phyloP scores from a whole-genome alignment of 202 grass and related monocot genomes.

The Brachypodium distachyon region DNA sequence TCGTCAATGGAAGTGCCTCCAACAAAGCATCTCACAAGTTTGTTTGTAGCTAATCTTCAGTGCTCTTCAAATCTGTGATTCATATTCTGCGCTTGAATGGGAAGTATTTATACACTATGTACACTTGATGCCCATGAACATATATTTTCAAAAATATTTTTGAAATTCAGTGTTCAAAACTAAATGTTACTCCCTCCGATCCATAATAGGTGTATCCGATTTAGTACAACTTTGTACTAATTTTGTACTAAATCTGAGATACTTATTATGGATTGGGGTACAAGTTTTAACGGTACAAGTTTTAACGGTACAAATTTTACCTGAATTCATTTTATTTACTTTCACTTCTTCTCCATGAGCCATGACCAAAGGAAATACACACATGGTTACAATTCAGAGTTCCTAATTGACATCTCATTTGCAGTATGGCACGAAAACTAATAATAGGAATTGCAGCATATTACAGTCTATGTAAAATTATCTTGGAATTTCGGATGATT shows the following conservation, averaged over 20 bases:
- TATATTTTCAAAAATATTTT: neutral
- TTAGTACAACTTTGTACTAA: too few relatives aligned
- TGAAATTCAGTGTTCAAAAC: neutral
- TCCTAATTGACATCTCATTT: neutral
- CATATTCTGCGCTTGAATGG: neutral
- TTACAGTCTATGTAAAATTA: neutral
- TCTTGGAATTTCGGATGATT: conserved; percentile 38
- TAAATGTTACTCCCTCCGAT: too few relatives aligned
- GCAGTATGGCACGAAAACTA: neutral
- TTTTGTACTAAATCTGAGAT: too few relatives aligned
- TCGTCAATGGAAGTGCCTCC: neutral
- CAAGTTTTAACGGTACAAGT: too few relatives aligned
- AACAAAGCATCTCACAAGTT: neutral
- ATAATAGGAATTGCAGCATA: neutral
- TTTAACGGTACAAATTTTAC: neutral
- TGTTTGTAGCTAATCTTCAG: conserved; percentile 8
- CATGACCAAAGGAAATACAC: neutral
- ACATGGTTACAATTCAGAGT: neutral
- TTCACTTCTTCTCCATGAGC: neutral
- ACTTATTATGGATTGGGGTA: too few relatives aligned
- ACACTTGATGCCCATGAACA: neutral
- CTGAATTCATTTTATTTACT: neutral
- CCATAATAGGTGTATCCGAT: too few relatives aligned
- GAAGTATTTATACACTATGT: neutral
- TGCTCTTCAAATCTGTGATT: neutral